A percentile compares a stretch with the other conserved stretches of the same genome.
phyloP scores from a whole-genome alignment of 2,329 filamentous ascomycete species.

The Phaeoacremonium minimum region DNA sequence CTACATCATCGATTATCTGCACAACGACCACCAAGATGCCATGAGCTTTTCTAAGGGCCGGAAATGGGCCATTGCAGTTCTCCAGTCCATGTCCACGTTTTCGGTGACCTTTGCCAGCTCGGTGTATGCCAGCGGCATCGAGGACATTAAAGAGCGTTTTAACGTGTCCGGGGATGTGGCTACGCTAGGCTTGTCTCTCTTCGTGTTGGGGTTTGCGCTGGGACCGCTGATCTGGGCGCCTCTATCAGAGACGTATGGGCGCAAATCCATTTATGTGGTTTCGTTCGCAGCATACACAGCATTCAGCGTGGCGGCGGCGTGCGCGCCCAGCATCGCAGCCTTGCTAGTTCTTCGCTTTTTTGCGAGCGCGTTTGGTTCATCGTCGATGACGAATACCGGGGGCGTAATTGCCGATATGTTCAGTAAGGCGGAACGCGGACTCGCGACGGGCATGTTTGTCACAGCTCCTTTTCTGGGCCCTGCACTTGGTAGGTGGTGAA shows the following conservation, averaged over 20 bases:
- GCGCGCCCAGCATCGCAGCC: conserved; percentile 21
- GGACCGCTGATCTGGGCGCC: conserved; percentile 57
- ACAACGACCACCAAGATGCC: conserved; percentile 1
- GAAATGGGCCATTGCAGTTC: conserved; percentile 30
- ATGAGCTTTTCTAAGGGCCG: conserved; percentile 16
- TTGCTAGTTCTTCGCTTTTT: conserved; percentile 60
- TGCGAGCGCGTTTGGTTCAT: conserved; percentile 51
- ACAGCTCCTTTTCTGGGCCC: conserved; percentile 18
- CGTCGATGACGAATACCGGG: conserved; percentile 50
- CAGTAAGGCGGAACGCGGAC: conserved; percentile 39
- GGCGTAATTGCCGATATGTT: conserved; percentile 56
- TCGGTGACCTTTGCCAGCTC: conserved; percentile 49
- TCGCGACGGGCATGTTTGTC: conserved; percentile 35
- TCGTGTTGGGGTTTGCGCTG: conserved; percentile 53
- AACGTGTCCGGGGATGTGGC: conserved; percentile 32
- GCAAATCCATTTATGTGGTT: conserved; percentile 49
- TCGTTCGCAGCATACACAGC: conserved; percentile 50
- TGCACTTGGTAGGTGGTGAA: conserved; percentile 6
- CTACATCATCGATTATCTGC: conserved; percentile 9
- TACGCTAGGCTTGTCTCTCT: conserved; percentile 46
- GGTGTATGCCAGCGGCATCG: conserved; percentile 37
- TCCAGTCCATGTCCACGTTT: conserved; percentile 7
- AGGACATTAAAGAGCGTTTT: conserved; percentile 34
- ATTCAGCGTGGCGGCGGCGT: conserved; percentile 54
- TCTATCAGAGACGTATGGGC: conserved; percentile 53